Base-by-base conservation (phyloP, 805 yeast genomes). In the Cyberlindnera nakhonratchasimensis region DNA sequence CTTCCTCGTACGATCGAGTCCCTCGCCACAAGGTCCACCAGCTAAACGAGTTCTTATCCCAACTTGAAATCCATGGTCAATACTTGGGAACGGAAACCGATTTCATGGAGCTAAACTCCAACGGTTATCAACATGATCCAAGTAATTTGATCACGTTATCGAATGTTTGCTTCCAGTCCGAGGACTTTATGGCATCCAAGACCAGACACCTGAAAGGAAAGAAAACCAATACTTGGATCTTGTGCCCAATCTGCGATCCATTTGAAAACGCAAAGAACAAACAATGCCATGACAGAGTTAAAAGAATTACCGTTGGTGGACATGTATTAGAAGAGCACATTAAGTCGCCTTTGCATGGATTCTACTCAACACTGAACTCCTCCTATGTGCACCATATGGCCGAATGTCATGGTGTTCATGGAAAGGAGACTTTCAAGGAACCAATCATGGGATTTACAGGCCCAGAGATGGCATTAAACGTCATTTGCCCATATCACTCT, bases 231-330 rank as follows among this genome's bases (percentile, higher is more conserved):
- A 50, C 50, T 2, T 46, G 46, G 24, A 32, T 43, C 14, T 14
- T 48, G 17, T 50, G 54, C 21, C 50, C 52, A 5, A 18, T 48
- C 17, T 50, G 52, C 34, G 46, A 47, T 17, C 50, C 52, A 3
- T 44, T 48, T 17, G 12, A 22, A 6, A 29, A 28, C 10, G 32
- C 25, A 12, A 33, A 23, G 14, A 21, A 26, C 21, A 16, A 14
- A 11, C 4, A 21, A 18, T 8, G 10, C 22, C 10, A 25, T 25
- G 31, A 45, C 32, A 14, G 36, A 29, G 31, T 31, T n/a, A 18
- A 24, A 14, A 31, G 28, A 17, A 21, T 40, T 12, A 32, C 36
- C n/a, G 30, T 43, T 22, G 40, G 39, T 26, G 37, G 39, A 13
- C n/a, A 19, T 20, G 28, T 14, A 5, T 26, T 9, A 12, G 29